Conservation (phyloP, 2,329 filamentous ascomycete genomes). For the Xylaria hypoxylon region DNA sequence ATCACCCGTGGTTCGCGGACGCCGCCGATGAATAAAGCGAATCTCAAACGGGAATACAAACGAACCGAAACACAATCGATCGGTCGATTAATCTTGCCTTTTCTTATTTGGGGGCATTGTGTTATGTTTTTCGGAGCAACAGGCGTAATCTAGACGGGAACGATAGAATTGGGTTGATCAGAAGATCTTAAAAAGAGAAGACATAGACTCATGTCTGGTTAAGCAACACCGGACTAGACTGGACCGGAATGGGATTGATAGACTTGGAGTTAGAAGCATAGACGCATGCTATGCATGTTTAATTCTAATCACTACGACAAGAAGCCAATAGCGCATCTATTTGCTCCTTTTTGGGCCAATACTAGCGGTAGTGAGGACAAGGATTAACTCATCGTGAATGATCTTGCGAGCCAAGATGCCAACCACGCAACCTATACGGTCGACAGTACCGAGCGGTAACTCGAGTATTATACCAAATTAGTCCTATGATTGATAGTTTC, state of each 20-base stretch:
- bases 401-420: too few species aligned
- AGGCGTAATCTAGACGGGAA: slow-evolving; percentile 25
- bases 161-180: slow-evolving; percentile 22
- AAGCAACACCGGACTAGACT: slow-evolving; percentile 10
- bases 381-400: too few species aligned
- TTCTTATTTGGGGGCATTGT: too few species aligned
- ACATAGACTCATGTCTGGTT: slow-evolving; percentile 13
- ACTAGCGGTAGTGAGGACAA: too few species aligned
- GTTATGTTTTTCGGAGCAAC: slow-evolving; percentile 11
- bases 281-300: slow-evolving; percentile 37
- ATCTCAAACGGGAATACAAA: not conserved
- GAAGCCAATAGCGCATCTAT: slow-evolving; percentile 25
- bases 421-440: too few species aligned
- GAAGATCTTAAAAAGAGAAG: slow-evolving; percentile 22
- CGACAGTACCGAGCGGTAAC: too few species aligned
- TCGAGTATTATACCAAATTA: too few species aligned
- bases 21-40: slow-evolving; percentile 30
- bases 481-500: too few species aligned
- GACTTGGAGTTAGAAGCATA: slow-evolving; percentile 29
- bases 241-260: slow-evolving; percentile 11
- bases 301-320: slow-evolving; percentile 35
- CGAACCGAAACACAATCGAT: slow-evolving; percentile 8
- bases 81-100: not conserved
- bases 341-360: not conserved
- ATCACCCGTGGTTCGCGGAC: slow-evolving; percentile 50